Evolutionary conservation across 306 rosid species (phyloP), one percentile per base, ranked within the genome.

Genomic region (Carpinus viminea): DNA sequence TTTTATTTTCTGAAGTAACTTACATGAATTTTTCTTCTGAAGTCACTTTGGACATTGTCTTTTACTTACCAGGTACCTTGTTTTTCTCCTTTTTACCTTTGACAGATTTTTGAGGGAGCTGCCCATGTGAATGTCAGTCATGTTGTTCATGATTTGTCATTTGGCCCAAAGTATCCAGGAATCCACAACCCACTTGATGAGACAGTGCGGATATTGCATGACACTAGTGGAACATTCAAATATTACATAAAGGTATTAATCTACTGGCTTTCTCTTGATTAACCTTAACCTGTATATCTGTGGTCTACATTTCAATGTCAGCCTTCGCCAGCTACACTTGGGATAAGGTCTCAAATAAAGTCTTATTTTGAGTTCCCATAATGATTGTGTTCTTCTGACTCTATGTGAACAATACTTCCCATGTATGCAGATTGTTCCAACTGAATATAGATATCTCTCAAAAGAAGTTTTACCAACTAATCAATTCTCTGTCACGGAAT

Each of bases 81-180:
- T 76, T 61, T 59, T 34, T 48, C 52, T 46, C 43, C 43, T 76
- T 57, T 70, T 68, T 87, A 68, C 50, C 78, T 84, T 69, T 84
- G 41, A 74, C 92, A 96, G 99, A 96, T 96, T 76, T 96, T 93
- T 70, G 98, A 57, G 57, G 99, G 97, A 80, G 66, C 94, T 21
- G 88, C 80, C 79, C 86, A 93, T 70, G 99, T 96, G 85, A 96
- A 96, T 21, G 93, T 96, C 11, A 96, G 99, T 87, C 98, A 96
- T 55, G 41, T 88, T 68, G 87, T 96, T 83, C 98, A 96, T 68
- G 97, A 93, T 88, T 79, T 96, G 87, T 96, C 99, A 74, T 96
- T 96, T 79, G 99, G 99, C 79, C 99, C 99, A 82, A 89, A 93
- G 88, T 96, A 89, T 89, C 99, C 99, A 16, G 99, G 99, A 84